Base-by-base conservation (phyloP, 2,329 filamentous ascomycete species). In the Blastomyces parvus region DNA sequence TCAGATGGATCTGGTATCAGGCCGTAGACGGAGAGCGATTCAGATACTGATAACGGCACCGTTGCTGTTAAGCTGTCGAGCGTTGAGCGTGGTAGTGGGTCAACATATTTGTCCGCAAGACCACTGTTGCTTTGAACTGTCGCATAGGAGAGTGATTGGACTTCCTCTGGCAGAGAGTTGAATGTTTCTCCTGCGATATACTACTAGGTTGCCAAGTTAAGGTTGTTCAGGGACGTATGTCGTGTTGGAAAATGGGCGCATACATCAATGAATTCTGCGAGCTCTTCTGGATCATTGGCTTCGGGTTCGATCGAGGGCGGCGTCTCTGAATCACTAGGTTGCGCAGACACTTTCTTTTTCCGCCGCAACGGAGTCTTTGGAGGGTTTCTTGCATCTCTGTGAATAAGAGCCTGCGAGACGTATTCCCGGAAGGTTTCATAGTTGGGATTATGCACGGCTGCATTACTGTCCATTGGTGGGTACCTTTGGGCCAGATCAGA, bases 221-320 rank as follows among this genome's bases (percentile, higher is more conserved):
- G 63, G 46, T 25, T 62, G 27, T 38, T 52, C 38, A 36, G 59
- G 19, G 36, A 46, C 33, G 22, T 53, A 40, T 8, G 40, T 14
- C 33, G 19, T 19, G 36, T 50, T 38, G 36, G 52, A 55, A 44
- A 27, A 40, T 42, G 50, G 19, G 48, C 22, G 66, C 70, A 48
- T 77, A 85, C 83, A 69, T 92, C 86, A 62, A 89, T 86, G 74
- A 95, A 95, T 0, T 95, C 91, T 33, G 85, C 84, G 27, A 94
- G 76, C 62, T 92, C 89, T 68, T 88, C 87, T 5, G 83, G 84
- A 67, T 84, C 79, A 22, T 74, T 70, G 61, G 69, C 66, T 27
- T 69, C 67, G 33, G 64, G 42, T 1, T 56, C 55, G 36, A 59
- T 44, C n/a, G 19, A 33, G 40, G 53, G 42, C 63, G 57, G 30